Evolutionary conservation across 495 filamentous ascomycete species (phyloP).

Genomic region (Aspergillus nidulans): DNA sequence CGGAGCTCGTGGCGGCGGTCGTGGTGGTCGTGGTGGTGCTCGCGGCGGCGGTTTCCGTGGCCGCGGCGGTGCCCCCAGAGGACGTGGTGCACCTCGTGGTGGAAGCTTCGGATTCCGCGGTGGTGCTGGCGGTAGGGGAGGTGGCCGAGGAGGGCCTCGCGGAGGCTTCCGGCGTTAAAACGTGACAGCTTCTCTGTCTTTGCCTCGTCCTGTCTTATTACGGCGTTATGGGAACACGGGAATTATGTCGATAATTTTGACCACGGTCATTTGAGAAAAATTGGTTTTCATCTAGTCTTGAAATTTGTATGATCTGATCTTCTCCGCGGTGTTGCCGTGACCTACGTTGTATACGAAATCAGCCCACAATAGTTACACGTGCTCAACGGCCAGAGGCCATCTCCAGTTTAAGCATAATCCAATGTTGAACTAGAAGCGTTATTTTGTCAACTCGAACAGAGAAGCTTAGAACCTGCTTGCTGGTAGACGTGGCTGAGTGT

Average conservation of each 20-base stretch:
- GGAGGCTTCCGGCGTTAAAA: slow-evolving; percentile 34
- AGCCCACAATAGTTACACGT: not conserved
- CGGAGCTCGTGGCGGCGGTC: slow-evolving; percentile 44
- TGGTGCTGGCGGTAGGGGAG: slow-evolving; percentile 25
- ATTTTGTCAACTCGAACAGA: not conserved
- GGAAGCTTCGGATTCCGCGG: slow-evolving; percentile 24
- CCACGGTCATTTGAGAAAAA: slow-evolving; percentile 32
- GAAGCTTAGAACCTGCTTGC: not conserved
- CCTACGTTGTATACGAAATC: not conserved
- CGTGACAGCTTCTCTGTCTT: slow-evolving; percentile 24
- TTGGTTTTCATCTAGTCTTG: not conserved
- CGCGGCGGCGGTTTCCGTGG: slow-evolving; percentile 41
- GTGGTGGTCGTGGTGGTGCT: slow-evolving; percentile 40
- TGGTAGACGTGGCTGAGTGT: slow-evolving; percentile 22
- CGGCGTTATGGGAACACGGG: slow-evolving; percentile 49
- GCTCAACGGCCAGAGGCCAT: not conserved
- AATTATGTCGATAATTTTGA: slow-evolving; percentile 37
- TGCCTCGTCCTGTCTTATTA: slow-evolving; percentile 41
- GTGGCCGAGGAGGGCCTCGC: slow-evolving; percentile 25
- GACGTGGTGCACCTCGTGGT: slow-evolving; percentile 33
- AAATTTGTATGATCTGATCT: not conserved
- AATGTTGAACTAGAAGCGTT: not conserved
- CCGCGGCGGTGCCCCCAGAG: slow-evolving; percentile 24
- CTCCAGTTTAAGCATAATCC: not conserved
- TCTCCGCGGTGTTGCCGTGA: not conserved